Evolutionary conservation across 371 early-diverging fungal genomes (phyloP), one percentile per base, ranked within the genome.

Genomic region (Blastocladiella emersonii): DNA sequence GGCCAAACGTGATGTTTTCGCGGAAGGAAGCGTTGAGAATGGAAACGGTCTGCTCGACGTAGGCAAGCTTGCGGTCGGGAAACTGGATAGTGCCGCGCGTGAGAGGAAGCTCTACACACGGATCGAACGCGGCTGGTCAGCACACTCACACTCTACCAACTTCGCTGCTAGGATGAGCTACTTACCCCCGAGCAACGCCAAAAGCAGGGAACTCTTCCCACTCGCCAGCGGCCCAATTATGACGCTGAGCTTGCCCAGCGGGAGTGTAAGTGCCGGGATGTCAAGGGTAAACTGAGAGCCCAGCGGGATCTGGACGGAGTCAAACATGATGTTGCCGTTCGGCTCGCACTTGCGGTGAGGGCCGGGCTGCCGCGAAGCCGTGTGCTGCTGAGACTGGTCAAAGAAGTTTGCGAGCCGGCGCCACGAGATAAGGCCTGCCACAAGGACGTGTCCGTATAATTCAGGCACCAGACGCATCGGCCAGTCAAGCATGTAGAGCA

Each of bases 1-100:
- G 66, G n/a, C 90, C 90, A 71, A 91, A 91, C 61, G 88, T 66
- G 60, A 91, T 86, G 66, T 91, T 91, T 59, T 91, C 85, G 30
- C 85, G 77, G 36, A 91, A 78, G 23, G 88, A 83, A 45, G 78
- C 82, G 68, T 91, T 89, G 65, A 85, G 83, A 43, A 91, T 78
- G 94, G 93, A 96, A 10, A 96, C 84, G 19, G 39, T 6, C 1
- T 23, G 34, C 80, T 75, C 48, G n/a, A 23, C 2, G 6, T n/a
- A 23, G 25, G 56, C 19, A 1, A 19, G 51, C 39, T 39, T 39
- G 39, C 39, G 8, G 8, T 8, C 39, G 39, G 5, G 8, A 39
- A 39, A 39, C 32, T 64, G 39, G 13, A 39, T 8, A 13, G 13
- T 8, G 13, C 13, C 39, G 13, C 13, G 39, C 61, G 80, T 79